A percentile compares a stretch with the other conserved stretches of the same genome.
Conservation (phyloP, 2,329 filamentous ascomycete genomes). For the Pseudocercospora fijiensis region DNA sequence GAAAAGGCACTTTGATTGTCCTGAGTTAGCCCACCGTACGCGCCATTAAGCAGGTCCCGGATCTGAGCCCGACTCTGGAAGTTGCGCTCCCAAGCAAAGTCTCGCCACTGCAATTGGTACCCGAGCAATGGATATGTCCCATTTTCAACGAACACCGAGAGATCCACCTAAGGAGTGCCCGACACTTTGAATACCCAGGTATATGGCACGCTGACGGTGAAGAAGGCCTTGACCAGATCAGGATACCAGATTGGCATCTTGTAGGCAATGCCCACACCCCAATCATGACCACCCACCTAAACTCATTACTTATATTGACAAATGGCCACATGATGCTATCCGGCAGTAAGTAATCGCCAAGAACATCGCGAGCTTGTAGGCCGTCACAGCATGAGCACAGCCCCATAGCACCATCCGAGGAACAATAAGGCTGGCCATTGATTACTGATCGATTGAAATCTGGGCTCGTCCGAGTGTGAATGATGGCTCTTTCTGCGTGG, state of each 20-base stretch:
- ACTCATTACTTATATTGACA: too few relatives aligned
- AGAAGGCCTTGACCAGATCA: slow-evolving; percentile 67
- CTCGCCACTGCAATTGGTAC: slow-evolving; percentile 6
- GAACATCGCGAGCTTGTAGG: too few relatives aligned
- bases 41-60: not conserved
- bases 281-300: slow-evolving; percentile 77
- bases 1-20: not conserved
- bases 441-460: too few relatives aligned
- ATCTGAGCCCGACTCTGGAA: slow-evolving; percentile 3
- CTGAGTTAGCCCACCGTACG: slow-evolving; percentile 1
- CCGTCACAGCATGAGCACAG: too few relatives aligned
- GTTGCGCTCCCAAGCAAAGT: slow-evolving; percentile 7
- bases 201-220: slow-evolving; percentile 77
- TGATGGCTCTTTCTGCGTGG: too few relatives aligned
- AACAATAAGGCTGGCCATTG: too few relatives aligned
- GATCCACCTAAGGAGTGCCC: slow-evolving; percentile 3
- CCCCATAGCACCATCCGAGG: too few relatives aligned
- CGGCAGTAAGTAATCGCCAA: too few relatives aligned
- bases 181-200: slow-evolving; percentile 15
- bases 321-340: too few relatives aligned
- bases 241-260: slow-evolving; percentile 70
- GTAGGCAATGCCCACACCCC: slow-evolving; percentile 75
- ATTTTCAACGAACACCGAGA: slow-evolving; percentile 1
- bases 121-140: not conserved
- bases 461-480: too few relatives aligned